phyloP scores from a whole-genome alignment of 495 filamentous ascomycete species.

The Penicillium paxilli region DNA sequence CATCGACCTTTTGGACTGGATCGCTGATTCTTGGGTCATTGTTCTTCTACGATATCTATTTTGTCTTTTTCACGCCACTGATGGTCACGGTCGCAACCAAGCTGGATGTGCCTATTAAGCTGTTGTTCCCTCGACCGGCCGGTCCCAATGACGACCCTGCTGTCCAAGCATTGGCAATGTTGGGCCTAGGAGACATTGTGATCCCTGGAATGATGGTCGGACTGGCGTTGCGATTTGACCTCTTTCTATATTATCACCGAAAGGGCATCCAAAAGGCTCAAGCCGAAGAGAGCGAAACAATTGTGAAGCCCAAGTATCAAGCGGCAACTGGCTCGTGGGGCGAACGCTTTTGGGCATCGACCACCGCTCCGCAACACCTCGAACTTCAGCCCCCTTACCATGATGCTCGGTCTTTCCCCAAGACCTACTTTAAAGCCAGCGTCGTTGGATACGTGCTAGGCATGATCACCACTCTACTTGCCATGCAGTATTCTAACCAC shows the following conservation, averaged over 20 bases:
- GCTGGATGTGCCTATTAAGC: constrained; percentile 90
- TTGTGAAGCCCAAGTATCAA: constrained; percentile 57
- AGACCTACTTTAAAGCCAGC: constrained; percentile 83
- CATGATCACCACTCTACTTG: constrained; percentile 73
- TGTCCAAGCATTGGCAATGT: constrained; percentile 65
- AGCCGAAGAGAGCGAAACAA: constrained; percentile 31
- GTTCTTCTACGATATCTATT: constrained; percentile 94
- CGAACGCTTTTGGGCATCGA: constrained; percentile 76
- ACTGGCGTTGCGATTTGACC: constrained; percentile 84
- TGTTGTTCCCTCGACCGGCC: constrained; percentile 75
- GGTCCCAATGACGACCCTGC: constrained; percentile 36
- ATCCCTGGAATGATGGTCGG: constrained; percentile 93
- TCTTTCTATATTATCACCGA: constrained; percentile 75
- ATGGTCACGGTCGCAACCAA: constrained; percentile 95
- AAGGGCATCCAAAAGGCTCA: constrained; percentile 46
- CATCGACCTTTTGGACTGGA: constrained; percentile 84
- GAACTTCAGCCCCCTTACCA: constrained; percentile 40
- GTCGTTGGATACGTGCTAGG: constrained; percentile 76
- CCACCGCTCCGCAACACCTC: constrained; percentile 24
- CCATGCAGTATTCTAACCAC: constrained; percentile 76
- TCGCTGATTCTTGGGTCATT: constrained; percentile 73
- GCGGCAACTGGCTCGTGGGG: constrained; percentile 72
- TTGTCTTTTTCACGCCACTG: constrained; percentile 95
- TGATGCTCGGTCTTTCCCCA: constrained; percentile 63
- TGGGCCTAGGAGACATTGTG: constrained; percentile 91